Evolutionary conservation across 768 basidiomycete genomes (phyloP).

Genomic region (Cantharellus cinnabarinus): DNA sequence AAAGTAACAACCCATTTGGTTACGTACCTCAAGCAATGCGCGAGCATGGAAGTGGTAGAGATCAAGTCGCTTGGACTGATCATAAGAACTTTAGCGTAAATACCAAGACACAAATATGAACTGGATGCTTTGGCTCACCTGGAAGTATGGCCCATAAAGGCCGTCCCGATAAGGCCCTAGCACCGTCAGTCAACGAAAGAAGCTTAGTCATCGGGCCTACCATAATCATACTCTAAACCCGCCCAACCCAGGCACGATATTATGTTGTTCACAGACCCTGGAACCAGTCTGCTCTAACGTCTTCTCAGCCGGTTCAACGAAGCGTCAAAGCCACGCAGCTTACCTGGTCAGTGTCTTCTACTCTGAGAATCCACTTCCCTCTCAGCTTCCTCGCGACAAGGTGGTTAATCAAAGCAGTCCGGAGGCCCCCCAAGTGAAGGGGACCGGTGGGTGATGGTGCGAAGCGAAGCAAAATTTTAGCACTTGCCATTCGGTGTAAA

Average conservation of each 20-base stretch:
- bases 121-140: slow-evolving; percentile 26
- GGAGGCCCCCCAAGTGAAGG: slow-evolving; percentile 81
- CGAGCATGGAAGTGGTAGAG: slow-evolving; percentile 57
- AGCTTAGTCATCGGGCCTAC: slow-evolving; percentile 21
- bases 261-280: slow-evolving; percentile 69
- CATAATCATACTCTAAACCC: slow-evolving; percentile 77
- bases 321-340: slow-evolving; percentile 12
- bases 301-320: not conserved
- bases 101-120: not conserved
- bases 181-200: not conserved
- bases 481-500: not conserved
- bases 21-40: slow-evolving; percentile 52
- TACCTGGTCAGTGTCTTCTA: slow-evolving; percentile 92
- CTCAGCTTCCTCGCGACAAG: slow-evolving; percentile 59
- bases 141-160: slow-evolving; percentile 67
- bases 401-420: slow-evolving; percentile 88
- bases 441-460: slow-evolving; percentile 94
- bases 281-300: slow-evolving; percentile 52
- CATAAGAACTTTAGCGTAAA: not conserved
- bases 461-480: slow-evolving; percentile 46
- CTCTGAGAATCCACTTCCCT: slow-evolving; percentile 78
- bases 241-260: slow-evolving; percentile 69
- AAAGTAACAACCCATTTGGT: not conserved
- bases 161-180: slow-evolving; percentile 63
- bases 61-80: slow-evolving; percentile 71